These are phyloP conservation scores for Annona cherimola DNA, from an alignment of 164 flowering plant species.

Conservation along the genomic window DNA sequence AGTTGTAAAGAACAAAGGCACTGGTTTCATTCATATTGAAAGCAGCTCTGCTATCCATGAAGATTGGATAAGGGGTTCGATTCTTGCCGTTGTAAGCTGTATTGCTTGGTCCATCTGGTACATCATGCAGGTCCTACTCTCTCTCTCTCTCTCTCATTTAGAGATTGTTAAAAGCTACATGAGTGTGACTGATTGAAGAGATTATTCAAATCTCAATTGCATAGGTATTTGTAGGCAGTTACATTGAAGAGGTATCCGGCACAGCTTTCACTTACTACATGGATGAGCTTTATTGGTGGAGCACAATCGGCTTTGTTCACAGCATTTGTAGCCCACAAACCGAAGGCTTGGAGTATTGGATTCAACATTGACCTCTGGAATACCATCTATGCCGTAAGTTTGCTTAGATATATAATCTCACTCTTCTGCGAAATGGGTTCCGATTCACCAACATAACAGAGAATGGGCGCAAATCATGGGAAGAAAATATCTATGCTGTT, in stretches of 20 bases:
- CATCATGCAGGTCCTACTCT: conserved; percentile 66
- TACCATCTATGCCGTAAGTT: conserved; percentile 53
- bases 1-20: conserved; percentile 27
- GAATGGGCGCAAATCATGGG: no score
- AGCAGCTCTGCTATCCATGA: conserved; percentile 37
- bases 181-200: not conserved
- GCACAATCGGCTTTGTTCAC: conserved; percentile 77
- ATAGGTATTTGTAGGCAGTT: conserved; percentile 37
- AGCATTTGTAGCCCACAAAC: conserved; percentile 32
- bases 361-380: conserved; percentile 64
- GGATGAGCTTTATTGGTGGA: conserved; percentile 76
- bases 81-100: conserved; percentile 65
- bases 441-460: no score
- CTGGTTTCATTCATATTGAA: conserved; percentile 42
- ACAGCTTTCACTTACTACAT: conserved; percentile 68
- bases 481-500: no score
- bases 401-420: no score
- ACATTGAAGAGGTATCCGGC: conserved; percentile 80
- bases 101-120: conserved; percentile 72
- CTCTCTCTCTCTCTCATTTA: conserved; percentile 20
- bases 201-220: not conserved
- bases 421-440: no score
- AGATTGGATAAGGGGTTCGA: conserved; percentile 76
- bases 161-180: no score
- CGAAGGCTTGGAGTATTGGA: conserved; percentile 57